Evolutionary conservation across 768 basidiomycete species (phyloP).

Genomic region (Mrakia hoshinonis): DNA sequence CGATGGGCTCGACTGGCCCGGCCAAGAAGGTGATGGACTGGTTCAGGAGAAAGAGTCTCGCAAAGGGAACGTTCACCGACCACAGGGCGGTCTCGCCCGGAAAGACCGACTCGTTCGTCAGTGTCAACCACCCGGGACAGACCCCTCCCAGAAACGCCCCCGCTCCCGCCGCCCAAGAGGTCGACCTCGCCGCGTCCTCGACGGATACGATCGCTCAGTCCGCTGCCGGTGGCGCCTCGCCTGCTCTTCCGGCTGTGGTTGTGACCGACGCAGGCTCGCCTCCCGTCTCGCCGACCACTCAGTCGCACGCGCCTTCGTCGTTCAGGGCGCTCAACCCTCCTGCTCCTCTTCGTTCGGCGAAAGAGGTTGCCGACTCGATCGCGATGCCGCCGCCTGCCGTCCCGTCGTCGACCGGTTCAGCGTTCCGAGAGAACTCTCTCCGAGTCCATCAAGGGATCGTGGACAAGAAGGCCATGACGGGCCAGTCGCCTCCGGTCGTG

Average conservation of each 20-base stretch:
- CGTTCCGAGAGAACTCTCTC: conserved; percentile 48
- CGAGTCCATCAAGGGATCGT: conserved; percentile 87
- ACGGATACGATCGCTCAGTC: conserved; percentile 4
- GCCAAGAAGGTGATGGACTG: conserved; percentile 97
- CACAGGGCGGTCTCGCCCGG: conserved; percentile 13
- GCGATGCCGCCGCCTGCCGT: conserved; percentile 32
- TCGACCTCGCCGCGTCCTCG: background rate
- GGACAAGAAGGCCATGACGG: conserved; percentile 81
- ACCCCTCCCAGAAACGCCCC: conserved; percentile 1
- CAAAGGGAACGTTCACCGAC: background rate
- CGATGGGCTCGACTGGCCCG: conserved; percentile 39
- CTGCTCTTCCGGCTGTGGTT: background rate
- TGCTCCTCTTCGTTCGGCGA: conserved; percentile 8
- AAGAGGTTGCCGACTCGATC: conserved; percentile 20
- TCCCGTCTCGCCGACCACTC: background rate
- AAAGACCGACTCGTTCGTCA: conserved; percentile 23
- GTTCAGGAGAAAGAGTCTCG: conserved; percentile 56
- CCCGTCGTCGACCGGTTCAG: conserved; percentile 47
- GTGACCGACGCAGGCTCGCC: background rate
- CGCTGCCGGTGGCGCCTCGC: background rate
- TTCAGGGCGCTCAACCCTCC: conserved; percentile 19
- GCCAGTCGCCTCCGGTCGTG: conserved; percentile 71
- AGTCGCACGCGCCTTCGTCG: conserved; percentile 23
- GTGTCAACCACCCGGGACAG: background rate
- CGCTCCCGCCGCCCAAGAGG: background rate